Base-by-base conservation (phyloP, 352 stramenopile genomes). In the Elongisporangium anandrum region DNA sequence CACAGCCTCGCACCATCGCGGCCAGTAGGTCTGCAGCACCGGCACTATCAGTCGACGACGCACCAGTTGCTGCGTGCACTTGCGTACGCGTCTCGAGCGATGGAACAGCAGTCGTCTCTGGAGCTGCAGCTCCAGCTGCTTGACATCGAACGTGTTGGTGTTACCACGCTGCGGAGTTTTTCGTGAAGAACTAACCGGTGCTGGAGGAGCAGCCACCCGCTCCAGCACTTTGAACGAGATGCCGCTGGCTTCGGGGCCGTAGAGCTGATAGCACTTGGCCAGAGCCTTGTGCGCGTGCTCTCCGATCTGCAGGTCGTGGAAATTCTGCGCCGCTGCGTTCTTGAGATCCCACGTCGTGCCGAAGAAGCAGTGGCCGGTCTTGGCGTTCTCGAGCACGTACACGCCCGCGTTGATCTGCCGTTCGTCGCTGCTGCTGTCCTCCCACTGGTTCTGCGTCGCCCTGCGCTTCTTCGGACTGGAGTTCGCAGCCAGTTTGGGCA, bases 341-440 rank as follows among this genome's bases (percentile, higher is more conserved):
- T 66, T 66, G 13, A 92, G 62, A 50, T 92, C 82, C 82, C 80
- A 92, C n/a, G 80, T 90, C 56, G 76, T 85, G 24, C 82, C 75
- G 10, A 90, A 75, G 65, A 75, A 81, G 24, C 64, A 62, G 63
- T 88, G 82, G 13, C 80, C 82, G 6, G 76, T 87, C 59, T 77
- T 78, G n/a, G 53, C 19, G 65, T 82, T 88, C 68, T 87, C 70
- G 5, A 92, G 50, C 57, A 79, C 57, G 53, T 88, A 90, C 20
- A 92, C 81, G 8, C 82, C 80, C 9, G 82, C 78, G 60, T 92
- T 78, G 50, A 92, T 65, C 52, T 76, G 65, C 10, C 75, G 56
- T 8, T 39, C 57, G 23, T 60, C 63, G n/a, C 54, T 59, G 8
- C 58, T 51, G 20, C 26, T 47, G 10, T 68, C 48, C 0, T 59